A percentile compares a stretch with the other conserved stretches of the same genome.
Evolutionary conservation across 495 filamentous ascomycete genomes (phyloP).

Genomic region (Penicillium pulvis): DNA sequence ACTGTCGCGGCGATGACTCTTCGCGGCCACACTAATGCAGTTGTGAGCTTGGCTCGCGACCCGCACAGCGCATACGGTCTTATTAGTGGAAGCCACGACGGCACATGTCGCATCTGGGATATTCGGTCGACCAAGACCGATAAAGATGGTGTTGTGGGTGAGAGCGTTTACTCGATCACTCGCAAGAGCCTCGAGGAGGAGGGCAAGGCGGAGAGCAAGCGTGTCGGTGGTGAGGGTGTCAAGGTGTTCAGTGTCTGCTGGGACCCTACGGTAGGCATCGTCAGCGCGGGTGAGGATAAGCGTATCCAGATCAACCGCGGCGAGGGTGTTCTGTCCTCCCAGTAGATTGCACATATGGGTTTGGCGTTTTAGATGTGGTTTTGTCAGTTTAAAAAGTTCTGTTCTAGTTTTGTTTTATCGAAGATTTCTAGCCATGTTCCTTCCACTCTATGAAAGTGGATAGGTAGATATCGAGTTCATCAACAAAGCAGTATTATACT

Average conservation of each 20-base stretch:
- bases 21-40: conserved; percentile 84
- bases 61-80: conserved; percentile 78
- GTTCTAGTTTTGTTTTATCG: conserved; percentile 18
- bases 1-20: conserved; percentile 82
- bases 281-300: conserved; percentile 90
- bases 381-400: conserved; percentile 39
- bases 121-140: conserved; percentile 70
- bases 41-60: conserved; percentile 67
- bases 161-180: conserved; percentile 79
- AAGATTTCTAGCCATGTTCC: conserved; percentile 1
- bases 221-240: conserved; percentile 70
- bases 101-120: conserved; percentile 92
- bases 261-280: conserved; percentile 82
- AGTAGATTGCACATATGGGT: conserved; percentile 37
- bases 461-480: conserved; percentile 2
- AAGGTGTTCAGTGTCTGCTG: conserved; percentile 92
- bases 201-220: conserved; percentile 51
- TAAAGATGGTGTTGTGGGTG: conserved; percentile 68
- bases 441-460: conserved; percentile 3
- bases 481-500: not conserved
- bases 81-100: conserved; percentile 83
- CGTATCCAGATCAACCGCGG: conserved; percentile 86
- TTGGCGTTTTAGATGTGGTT: conserved; percentile 37
- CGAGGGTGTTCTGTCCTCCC: conserved; percentile 46
- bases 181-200: conserved; percentile 64